Percentiles rank a stretch among this genome's conserved stretches.
phyloP scores from a whole-genome alignment of 495 filamentous ascomycete genomes.

The Gamarada debralockiae region DNA sequence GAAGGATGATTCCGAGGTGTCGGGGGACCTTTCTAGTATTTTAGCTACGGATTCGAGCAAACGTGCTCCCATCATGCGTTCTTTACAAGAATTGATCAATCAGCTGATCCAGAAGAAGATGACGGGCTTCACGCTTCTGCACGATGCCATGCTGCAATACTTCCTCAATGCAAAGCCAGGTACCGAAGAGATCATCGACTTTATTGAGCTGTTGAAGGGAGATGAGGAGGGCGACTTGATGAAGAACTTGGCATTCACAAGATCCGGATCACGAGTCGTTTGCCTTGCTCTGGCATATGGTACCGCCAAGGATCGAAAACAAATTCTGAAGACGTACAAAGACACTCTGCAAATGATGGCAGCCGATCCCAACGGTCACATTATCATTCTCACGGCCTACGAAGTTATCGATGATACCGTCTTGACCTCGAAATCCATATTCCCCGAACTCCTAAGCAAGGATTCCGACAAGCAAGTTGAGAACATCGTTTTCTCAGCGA shows the following conservation, averaged over 20 bases:
- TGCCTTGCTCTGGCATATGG: slow-evolving; percentile 78
- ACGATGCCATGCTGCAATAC: slow-evolving; percentile 97
- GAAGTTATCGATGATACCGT: slow-evolving; percentile 94
- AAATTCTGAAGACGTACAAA: slow-evolving; percentile 80
- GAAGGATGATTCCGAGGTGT: slow-evolving; percentile 36
- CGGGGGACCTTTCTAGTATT: slow-evolving; percentile 62
- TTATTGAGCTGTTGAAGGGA: slow-evolving; percentile 83
- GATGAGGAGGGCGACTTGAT: slow-evolving; percentile 85
- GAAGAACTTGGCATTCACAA: slow-evolving; percentile 94
- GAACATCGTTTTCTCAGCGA: slow-evolving; percentile 59
- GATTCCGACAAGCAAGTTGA: slow-evolving; percentile 53
- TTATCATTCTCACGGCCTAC: slow-evolving; percentile 76
- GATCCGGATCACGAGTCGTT: slow-evolving; percentile 77
- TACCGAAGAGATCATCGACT: slow-evolving; percentile 76
- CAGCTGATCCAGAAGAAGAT: slow-evolving; percentile 90
- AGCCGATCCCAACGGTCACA: slow-evolving; percentile 71
- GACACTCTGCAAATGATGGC: slow-evolving; percentile 80
- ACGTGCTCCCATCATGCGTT: slow-evolving; percentile 77
- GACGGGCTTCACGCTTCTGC: slow-evolving; percentile 91
- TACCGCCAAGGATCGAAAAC: slow-evolving; percentile 88
- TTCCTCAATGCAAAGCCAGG: slow-evolving; percentile 74
- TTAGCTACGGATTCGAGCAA: slow-evolving; percentile 77
- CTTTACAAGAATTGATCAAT: slow-evolving; percentile 80
- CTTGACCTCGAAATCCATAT: slow-evolving; percentile 76
- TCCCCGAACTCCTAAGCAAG: slow-evolving; percentile 76